Base-by-base conservation (phyloP, 345 rosid genomes). In the Boechera divaricarpa region DNA sequence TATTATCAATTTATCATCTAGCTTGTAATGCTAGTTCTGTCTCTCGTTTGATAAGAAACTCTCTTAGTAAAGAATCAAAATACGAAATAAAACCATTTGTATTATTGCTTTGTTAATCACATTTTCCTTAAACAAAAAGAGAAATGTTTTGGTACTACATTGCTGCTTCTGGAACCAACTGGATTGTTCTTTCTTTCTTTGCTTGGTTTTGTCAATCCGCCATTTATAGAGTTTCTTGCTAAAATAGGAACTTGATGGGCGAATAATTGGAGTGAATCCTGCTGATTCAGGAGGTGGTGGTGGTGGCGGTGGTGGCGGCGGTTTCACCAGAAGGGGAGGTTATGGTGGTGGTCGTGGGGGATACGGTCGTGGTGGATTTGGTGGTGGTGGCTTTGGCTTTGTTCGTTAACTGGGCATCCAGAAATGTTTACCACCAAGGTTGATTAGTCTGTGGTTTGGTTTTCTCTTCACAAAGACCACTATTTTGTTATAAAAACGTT, bases 261-360 rank as follows among this genome's bases (percentile, higher is more conserved):
- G 32, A 48, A 58, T 47, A 21, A 65, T 78, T 72, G 36, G 73
- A 66, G 81, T 78, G 63, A 41, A 58, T 10, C 28, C 41, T 21
- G 72, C 81, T 57, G 73, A n/a, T 66, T 57, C 77, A 47, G 77
- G 77, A 78, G 68, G 80, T 13, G 44, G 80, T n/a, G 76, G 79
- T 28, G 47, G 79, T 41, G 69, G 77, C 21, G 76, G 79, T 28
- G 47, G 79, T 41, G 69, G 77, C 21, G 69, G 81, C 66, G 67
- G 81, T 51, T 47, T 57, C 68, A 44, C 66, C 18, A 67, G 77
- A 73, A 71, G 77, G 58, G 81, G 77, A 41, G 81, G 77, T 15
- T 78, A 9, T 42, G 81, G 77, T 72, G 77, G 77, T 59, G 73
- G 56, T 24, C 69, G 79, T 21, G 70, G 79, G 10, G 80, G 74